Percentiles rank a stretch among this genome's conserved stretches.
These are phyloP conservation scores for Aspergillus funiculosus DNA, from an alignment of 495 filamentous ascomycete genomes.

Conservation along the genomic window DNA sequence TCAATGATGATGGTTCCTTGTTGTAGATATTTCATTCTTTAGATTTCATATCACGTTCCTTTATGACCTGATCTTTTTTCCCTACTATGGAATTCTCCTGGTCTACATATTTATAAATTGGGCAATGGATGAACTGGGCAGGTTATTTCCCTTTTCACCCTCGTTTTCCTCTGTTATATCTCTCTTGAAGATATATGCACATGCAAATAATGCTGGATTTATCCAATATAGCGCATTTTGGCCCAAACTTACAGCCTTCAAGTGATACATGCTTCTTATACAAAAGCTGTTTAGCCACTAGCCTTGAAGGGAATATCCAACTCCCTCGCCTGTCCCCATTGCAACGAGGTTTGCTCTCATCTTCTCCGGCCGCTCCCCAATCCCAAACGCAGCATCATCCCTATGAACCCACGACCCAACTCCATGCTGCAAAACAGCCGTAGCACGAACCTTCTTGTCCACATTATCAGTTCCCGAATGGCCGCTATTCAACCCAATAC, in stretches of 20 bases:
- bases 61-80: constrained; percentile 1
- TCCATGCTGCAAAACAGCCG: constrained; percentile 82
- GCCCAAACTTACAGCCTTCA: too few relatives aligned
- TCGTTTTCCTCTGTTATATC: neutral
- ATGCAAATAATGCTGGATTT: too few relatives aligned
- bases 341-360: constrained; percentile 51
- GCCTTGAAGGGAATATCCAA: constrained; percentile 51
- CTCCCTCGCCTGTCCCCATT: constrained; percentile 54
- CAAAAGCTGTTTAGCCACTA: constrained; percentile 12
- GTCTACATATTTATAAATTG: neutral
- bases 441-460: constrained; percentile 50
- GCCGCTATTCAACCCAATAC: constrained; percentile 56
- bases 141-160: neutral
- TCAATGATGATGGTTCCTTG: constrained; percentile 14
- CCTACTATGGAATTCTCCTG: neutral
- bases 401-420: constrained; percentile 66
- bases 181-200: too few relatives aligned
- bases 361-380: constrained; percentile 46
- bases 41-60: constrained; percentile 14
- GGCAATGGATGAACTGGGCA: too few relatives aligned
- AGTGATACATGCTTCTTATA: neutral
- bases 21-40: constrained; percentile 6
- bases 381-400: constrained; percentile 47
- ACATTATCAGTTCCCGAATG: constrained; percentile 24
- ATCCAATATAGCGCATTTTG: too few relatives aligned